phyloP scores from a whole-genome alignment of 495 filamentous ascomycete genomes.

The Clavariopsis aquatica region DNA sequence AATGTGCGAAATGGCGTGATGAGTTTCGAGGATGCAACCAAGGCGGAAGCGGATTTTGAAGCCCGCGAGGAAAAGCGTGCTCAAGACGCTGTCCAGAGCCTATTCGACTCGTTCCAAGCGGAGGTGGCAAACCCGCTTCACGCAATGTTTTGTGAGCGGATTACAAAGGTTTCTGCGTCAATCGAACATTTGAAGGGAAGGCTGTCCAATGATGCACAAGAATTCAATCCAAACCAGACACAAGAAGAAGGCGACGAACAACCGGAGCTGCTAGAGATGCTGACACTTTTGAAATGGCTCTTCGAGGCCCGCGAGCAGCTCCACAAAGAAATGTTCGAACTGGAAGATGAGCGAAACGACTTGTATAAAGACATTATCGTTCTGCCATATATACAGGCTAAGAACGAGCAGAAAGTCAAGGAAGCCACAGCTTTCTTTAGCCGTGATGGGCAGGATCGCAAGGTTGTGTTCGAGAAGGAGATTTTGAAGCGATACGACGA shows the following conservation, averaged over 20 bases:
- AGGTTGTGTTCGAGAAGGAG: constrained; percentile 63
- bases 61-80: constrained; percentile 61
- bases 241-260: constrained; percentile 96
- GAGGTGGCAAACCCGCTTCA: constrained; percentile 76
- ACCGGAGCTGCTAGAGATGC: constrained; percentile 88
- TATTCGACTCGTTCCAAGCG: constrained; percentile 76
- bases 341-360: constrained; percentile 79
- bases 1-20: constrained; percentile 74
- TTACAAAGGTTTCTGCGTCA: constrained; percentile 55
- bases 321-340: constrained; percentile 77
- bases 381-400: constrained; percentile 71
- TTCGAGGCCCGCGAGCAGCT: constrained; percentile 90
- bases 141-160: constrained; percentile 60
- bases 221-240: constrained; percentile 72
- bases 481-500: constrained; percentile 70
- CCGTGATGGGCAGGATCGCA: constrained; percentile 71
- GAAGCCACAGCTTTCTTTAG: constrained; percentile 79
- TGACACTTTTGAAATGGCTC: constrained; percentile 95
- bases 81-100: constrained; percentile 64
- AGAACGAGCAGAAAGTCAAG: constrained; percentile 69
- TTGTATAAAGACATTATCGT: constrained; percentile 80
- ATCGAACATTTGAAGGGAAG: constrained; percentile 70
- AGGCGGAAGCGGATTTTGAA: constrained; percentile 67
- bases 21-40: constrained; percentile 76
- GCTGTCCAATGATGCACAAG: constrained; percentile 71